phyloP scores from a whole-genome alignment of 2,329 filamentous ascomycete genomes.

The Emmonsiellopsis sp. region DNA sequence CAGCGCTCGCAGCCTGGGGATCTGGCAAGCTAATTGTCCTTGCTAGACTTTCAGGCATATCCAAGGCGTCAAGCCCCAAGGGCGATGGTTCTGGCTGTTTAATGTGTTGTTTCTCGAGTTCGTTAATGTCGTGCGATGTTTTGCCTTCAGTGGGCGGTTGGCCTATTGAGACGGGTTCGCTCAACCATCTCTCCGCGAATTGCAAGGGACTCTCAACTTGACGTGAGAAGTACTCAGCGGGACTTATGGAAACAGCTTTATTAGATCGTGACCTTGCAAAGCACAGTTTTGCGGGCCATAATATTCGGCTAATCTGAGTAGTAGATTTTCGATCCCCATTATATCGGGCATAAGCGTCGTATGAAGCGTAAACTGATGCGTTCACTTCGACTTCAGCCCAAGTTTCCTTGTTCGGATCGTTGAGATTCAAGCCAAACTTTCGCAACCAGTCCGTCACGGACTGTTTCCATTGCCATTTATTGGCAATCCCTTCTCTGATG shows the following conservation, averaged over 20 bases:
- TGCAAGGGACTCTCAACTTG: conserved; percentile 30
- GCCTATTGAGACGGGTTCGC: conserved; percentile 18
- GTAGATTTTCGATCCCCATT: conserved; percentile 19
- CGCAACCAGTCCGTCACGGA: conserved; percentile 29
- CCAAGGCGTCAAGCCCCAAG: conserved; percentile 18
- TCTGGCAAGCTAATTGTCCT: conserved; percentile 31
- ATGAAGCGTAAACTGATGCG: background rate
- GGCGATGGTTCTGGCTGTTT: conserved; percentile 20
- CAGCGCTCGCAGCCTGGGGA: conserved; percentile 32
- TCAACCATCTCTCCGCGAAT: conserved; percentile 35
- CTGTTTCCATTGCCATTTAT: conserved; percentile 26
- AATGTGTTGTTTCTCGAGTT: conserved; percentile 15
- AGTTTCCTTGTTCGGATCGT: conserved; percentile 21
- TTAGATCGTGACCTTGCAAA: conserved; percentile 27
- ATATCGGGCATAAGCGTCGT: conserved; percentile 5
- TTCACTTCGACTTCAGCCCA: conserved; percentile 35
- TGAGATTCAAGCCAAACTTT: conserved; percentile 27
- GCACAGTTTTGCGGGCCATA: conserved; percentile 38
- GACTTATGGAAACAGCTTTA: conserved; percentile 12
- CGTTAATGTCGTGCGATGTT: background rate
- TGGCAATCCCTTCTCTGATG: conserved; percentile 5
- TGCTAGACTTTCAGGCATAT: conserved; percentile 30
- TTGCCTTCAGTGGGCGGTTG: conserved; percentile 6
- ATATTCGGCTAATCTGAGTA: conserved; percentile 31
- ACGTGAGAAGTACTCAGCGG: conserved; percentile 10